phyloP scores from a whole-genome alignment of 495 filamentous ascomycete genomes.

The Aspergillus biplanus region DNA sequence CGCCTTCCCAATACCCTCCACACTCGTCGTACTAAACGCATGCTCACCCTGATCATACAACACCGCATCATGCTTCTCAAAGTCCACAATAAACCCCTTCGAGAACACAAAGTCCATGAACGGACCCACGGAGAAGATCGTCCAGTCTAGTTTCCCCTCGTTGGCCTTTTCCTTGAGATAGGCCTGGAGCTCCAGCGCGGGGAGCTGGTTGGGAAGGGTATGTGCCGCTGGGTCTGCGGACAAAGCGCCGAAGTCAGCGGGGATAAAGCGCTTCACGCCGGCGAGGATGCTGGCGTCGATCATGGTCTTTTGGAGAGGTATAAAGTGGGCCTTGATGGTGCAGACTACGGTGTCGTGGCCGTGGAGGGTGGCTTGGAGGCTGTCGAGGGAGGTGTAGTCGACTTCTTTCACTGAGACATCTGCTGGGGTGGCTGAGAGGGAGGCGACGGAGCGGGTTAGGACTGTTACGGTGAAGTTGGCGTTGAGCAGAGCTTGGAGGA shows the following conservation, averaged over 20 bases:
- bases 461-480: conserved; percentile 4
- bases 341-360: neutral
- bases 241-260: conserved; percentile 5
- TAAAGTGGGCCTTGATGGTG: neutral
- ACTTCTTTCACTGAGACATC: conserved; percentile 6
- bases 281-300: conserved; percentile 5
- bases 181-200: neutral
- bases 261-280: conserved; percentile 9
- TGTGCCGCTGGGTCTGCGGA: neutral
- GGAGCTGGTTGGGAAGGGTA: neutral
- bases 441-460: conserved; percentile 6
- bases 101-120: conserved; percentile 17
- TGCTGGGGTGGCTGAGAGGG: neutral
- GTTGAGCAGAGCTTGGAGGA: conserved; percentile 5
- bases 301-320: neutral
- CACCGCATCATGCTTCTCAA: neutral
- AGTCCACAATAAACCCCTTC: conserved; percentile 7
- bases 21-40: conserved; percentile 19
- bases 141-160: conserved; percentile 5
- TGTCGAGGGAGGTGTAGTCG: conserved; percentile 4
- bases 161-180: conserved; percentile 4
- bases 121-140: conserved; percentile 7
- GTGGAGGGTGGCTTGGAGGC: conserved; percentile 1
- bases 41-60: conserved; percentile 22
- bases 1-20: conserved; percentile 10